These are phyloP conservation scores for Corynespora cassiicola DNA, from an alignment of 2,329 filamentous ascomycete genomes.

Conservation along the genomic window DNA sequence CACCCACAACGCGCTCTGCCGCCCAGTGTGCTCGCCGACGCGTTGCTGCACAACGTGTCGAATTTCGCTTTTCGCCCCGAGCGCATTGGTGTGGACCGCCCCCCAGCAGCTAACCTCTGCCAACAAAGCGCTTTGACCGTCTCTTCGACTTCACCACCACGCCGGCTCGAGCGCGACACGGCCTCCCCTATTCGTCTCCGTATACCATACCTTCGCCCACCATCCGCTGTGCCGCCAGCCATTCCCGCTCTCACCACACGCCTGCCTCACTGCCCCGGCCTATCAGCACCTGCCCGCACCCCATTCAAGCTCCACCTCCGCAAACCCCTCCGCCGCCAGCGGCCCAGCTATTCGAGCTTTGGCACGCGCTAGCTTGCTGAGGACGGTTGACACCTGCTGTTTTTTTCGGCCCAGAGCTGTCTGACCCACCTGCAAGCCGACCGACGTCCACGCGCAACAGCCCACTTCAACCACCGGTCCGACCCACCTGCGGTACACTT, in stretches of 20 bases:
- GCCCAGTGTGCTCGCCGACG: conserved; percentile 16
- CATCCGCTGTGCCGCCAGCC: background rate
- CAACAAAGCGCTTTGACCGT: conserved; percentile 39
- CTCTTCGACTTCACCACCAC: conserved; percentile 27
- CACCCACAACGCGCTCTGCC: conserved; percentile 24
- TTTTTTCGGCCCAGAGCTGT: too few species aligned
- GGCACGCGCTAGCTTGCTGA: too few species aligned
- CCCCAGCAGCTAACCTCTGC: conserved; percentile 17
- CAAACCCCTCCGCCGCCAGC: conserved; percentile 10
- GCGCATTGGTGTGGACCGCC: conserved; percentile 28
- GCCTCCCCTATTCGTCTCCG: too few species aligned
- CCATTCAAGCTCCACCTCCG: conserved; percentile 17
- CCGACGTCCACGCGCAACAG: too few species aligned
- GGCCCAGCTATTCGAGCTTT: too few species aligned
- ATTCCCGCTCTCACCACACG: conserved; percentile 3
- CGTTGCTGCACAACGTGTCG: conserved; percentile 24
- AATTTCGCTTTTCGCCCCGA: conserved; percentile 21
- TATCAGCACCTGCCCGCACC: too few species aligned
- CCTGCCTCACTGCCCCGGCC: conserved; percentile 1
- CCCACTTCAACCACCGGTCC: too few species aligned
- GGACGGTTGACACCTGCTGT: too few species aligned
- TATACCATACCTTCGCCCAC: too few species aligned
- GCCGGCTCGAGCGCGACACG: conserved; percentile 14
- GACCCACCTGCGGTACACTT: too few species aligned
- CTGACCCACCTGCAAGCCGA: too few species aligned